Evolutionary conservation across 768 basidiomycete genomes (phyloP).

Genomic region (Tylopilus vinaceipallidus): DNA sequence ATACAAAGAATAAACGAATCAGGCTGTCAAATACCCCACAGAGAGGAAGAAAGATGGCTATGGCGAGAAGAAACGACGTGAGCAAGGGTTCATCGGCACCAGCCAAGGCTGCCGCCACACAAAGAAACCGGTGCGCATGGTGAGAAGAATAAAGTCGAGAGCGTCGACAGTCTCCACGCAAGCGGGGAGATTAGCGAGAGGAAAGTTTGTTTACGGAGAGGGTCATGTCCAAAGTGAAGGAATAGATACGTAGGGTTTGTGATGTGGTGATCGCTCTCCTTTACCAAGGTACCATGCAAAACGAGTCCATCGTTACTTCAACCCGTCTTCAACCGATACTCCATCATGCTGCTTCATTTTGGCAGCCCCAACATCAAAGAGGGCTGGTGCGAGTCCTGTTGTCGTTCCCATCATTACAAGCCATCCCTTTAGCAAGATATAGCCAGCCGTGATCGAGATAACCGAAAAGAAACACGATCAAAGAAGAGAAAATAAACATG

Average conservation of each 20-base stretch:
- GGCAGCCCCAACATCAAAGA: slow-evolving; percentile 7
- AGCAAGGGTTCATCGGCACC: slow-evolving; percentile 4
- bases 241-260: slow-evolving; percentile 34
- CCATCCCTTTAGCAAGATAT: slow-evolving; percentile 28
- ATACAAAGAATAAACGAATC: slow-evolving; percentile 8
- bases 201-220: slow-evolving; percentile 16
- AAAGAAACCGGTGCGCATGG: background rate
- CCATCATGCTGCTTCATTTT: slow-evolving; percentile 15
- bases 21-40: slow-evolving; percentile 6
- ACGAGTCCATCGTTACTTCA: slow-evolving; percentile 22
- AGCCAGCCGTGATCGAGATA: slow-evolving; percentile 25
- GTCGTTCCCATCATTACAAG: slow-evolving; percentile 19
- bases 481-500: slow-evolving; percentile 33
- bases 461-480: slow-evolving; percentile 24
- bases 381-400: slow-evolving; percentile 13
- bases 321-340: slow-evolving; percentile 10
- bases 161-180: slow-evolving; percentile 6
- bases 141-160: slow-evolving; percentile 7
- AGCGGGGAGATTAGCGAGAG: slow-evolving; percentile 16
- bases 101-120: slow-evolving; percentile 1
- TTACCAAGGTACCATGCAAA: slow-evolving; percentile 21
- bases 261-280: slow-evolving; percentile 22
- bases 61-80: background rate
- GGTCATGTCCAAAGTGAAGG: slow-evolving; percentile 27
- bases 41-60: background rate